These are phyloP conservation scores for Rhodotorula babjevae DNA, from an alignment of 768 basidiomycete species.

Conservation along the genomic window DNA sequence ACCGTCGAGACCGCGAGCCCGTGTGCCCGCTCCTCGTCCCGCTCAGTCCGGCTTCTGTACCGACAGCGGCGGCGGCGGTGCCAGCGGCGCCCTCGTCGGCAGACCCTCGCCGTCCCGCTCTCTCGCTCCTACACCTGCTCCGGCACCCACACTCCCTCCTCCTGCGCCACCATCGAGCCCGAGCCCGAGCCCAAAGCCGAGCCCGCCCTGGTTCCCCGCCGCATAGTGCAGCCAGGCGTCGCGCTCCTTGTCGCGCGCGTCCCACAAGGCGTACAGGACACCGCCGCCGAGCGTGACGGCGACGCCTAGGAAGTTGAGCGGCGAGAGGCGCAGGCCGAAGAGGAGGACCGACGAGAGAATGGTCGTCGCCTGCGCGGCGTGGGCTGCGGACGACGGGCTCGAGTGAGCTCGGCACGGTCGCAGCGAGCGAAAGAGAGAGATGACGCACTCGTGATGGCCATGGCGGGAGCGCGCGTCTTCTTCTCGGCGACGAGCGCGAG, in stretches of 20 bases:
- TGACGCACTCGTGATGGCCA: constrained; percentile 25
- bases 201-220: too few species aligned
- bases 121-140: too few species aligned
- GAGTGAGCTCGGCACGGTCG: neutral
- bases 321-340: constrained; percentile 22
- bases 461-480: constrained; percentile 18
- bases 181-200: too few species aligned
- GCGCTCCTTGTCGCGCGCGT: constrained; percentile 21
- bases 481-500: constrained; percentile 22
- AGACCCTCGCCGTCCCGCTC: neutral
- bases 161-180: too few species aligned
- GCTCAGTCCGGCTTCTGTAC: neutral
- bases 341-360: constrained; percentile 23
- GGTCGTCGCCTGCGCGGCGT: constrained; percentile 34
- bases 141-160: too few species aligned
- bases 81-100: neutral
- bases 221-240: neutral
- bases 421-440: neutral
- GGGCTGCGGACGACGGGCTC: neutral
- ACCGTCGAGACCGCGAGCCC: too few species aligned
- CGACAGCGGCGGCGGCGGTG: too few species aligned
- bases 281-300: constrained; percentile 27
- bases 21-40: neutral
- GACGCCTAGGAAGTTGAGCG: constrained; percentile 30
- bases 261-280: constrained; percentile 19